Conservation (phyloP, 1,284 basidiomycete genomes). For the Puccinia brachypodii region DNA sequence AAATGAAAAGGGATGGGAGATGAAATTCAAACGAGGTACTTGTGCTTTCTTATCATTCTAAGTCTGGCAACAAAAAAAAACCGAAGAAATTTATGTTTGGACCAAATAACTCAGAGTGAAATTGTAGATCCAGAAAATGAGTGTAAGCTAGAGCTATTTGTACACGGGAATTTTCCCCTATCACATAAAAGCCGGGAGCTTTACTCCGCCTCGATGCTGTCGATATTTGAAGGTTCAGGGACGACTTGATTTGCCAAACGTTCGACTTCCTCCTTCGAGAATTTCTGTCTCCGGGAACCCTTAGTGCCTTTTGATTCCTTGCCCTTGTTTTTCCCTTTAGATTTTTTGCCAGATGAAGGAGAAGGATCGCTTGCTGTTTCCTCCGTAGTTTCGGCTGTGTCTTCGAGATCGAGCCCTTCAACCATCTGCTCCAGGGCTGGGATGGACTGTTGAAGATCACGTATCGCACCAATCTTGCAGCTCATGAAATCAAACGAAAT, state of each 20-base stretch:
- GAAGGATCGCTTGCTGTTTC: not conserved
- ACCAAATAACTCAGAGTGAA: too few species aligned
- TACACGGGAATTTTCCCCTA: too few species aligned
- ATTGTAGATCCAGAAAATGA: too few species aligned
- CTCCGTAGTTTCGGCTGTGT: not conserved
- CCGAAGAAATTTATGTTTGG: too few species aligned
- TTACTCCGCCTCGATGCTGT: not conserved
- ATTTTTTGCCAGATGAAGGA: not conserved
- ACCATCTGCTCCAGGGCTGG: conserved; percentile 71
- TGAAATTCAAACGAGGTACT: too few species aligned
- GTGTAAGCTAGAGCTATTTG: too few species aligned
- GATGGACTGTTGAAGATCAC: conserved; percentile 74
- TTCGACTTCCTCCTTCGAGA: not conserved
- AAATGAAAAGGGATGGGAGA: too few species aligned
- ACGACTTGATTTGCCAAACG: not conserved
- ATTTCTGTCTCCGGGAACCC: not conserved
- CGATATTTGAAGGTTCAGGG: not conserved
- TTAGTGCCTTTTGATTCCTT: not conserved
- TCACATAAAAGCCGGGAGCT: not conserved
- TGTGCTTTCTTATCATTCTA: too few species aligned
- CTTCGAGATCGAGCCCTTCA: conserved; percentile 34
- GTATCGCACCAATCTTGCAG: conserved; percentile 72
- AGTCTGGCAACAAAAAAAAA: too few species aligned
- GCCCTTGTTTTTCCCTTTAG: conserved; percentile 12
- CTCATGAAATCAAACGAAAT: conserved; percentile 79